Base-by-base conservation (phyloP, 108 stramenopile species). In the Pinguiococcus pyrenoidosus region DNA sequence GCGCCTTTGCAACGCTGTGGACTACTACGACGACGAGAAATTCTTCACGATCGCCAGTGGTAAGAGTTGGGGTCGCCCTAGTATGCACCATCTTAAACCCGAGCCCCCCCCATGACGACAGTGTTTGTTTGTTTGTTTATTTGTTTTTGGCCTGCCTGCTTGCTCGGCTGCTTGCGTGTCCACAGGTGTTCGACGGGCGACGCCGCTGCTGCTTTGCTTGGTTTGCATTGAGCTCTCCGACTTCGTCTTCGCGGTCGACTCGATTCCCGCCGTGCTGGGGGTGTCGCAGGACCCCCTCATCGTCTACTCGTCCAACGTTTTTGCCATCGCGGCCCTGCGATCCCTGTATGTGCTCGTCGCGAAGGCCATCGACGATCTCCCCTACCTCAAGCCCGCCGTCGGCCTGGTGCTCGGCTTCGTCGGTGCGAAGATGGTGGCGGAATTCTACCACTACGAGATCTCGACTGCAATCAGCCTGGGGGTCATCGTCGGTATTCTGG, bases 211-310 rank as follows among this genome's bases (percentile, higher is more conserved):
- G 40, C 72, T 92, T 37, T 91, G 89, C 50, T 71, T 89, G 75
- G 65, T 92, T 21, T 84, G 88, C 29, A 74, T 95, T 16, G 92
- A 95, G 72, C 75, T 89, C 22, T 79, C 77, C 54, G 92, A 95
- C 68, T 77, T 95, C 32, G 84, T 92, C 4, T 95, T 95, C 69
- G 92, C 89, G 7, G 84, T 92, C 20, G 88, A 90, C 42, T 87
- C 83, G 46, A 86, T 95, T 49, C 92, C 92, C 6, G 89, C 92
- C 20, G 88, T 87, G 6, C 85, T 90, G 60, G 92, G 87, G 33
- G 85, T 93, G 0, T 85, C 85, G n/a, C 45, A 66, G 83, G 84
- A 91, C 66, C 92, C 92, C 13, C 43, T 89, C 36, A 69, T 95
- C 5, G 85, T 95, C 5, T 91, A 88, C 55, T 73, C 83, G 0